Base-by-base conservation (phyloP, 805 yeast genomes). In the Saturnispora saitoi region DNA sequence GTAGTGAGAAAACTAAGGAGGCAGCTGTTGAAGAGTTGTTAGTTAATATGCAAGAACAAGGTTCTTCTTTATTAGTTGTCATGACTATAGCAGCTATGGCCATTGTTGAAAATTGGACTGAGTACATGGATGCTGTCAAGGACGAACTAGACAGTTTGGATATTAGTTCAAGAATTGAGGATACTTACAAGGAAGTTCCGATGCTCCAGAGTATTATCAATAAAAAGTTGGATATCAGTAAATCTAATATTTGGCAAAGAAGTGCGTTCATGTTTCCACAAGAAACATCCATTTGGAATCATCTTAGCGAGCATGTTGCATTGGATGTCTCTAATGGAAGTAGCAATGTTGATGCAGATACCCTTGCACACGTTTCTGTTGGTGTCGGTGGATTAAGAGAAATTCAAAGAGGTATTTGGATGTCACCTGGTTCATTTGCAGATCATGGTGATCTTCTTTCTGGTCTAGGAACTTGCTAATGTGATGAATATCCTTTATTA, bases 11-110 rank as follows among this genome's bases (percentile, higher is more conserved):
- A 4, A 80, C 93, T 1, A 81, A 79, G 50, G 83, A 80, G 53
- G 90, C 89, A 1, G 96, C 97, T 0, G 59, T 86, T 42, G 96
- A 89, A 56, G 95, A 88, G 62, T 65, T 91, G 40, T 83, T 85
- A 56, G 72, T 75, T 22, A 78, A 73, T 56, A 77, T 89, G 37
- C 82, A 76, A 51, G 70, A 67, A 4, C 64, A 75, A 49, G 96
- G 95, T 0, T 70, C 85, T 1, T 78, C 89, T 2, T 65, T 87
- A 42, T 58, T 78, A 22, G 78, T 86, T 2, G 81, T 86, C 0
- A 64, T 90, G 50, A 77, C 88, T 1, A 69, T 91, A 38, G 96
- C 95, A 4, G 89, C 95, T 0, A 79, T 91, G 20, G 72, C 86
- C 0, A 71, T 93, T 2, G 69, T 81, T 9, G 85, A 87, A 45